Evolutionary conservation across 2,329 filamentous ascomycete genomes (phyloP).

Genomic region (Coniella lustricola): DNA sequence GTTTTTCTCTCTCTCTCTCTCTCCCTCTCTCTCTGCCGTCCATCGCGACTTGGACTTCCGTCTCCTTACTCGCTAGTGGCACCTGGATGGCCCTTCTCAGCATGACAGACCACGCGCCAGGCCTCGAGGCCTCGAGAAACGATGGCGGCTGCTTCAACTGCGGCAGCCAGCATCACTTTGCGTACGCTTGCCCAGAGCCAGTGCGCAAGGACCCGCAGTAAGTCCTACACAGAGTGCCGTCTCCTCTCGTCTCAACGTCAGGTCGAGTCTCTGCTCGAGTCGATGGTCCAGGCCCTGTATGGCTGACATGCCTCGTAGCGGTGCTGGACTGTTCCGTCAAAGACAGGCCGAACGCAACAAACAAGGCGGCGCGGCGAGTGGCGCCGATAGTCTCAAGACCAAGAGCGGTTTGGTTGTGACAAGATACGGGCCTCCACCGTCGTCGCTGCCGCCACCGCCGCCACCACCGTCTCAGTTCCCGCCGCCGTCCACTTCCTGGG

Average conservation of each 20-base stretch:
- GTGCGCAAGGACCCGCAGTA: slow-evolving; percentile 43
- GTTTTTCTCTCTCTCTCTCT: too few species aligned
- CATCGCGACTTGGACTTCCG: too few species aligned
- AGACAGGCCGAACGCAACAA: slow-evolving; percentile 17
- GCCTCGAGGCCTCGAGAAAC: slow-evolving; percentile 21
- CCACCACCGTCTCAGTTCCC: slow-evolving; percentile 11
- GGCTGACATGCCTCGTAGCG: slow-evolving; percentile 17
- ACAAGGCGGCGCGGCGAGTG: slow-evolving; percentile 3
- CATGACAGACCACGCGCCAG: slow-evolving; percentile 23
- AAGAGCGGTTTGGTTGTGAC: slow-evolving; percentile 30
- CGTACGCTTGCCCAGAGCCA: slow-evolving; percentile 45
- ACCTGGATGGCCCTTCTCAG: slow-evolving; percentile 15
- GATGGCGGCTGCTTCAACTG: slow-evolving; percentile 47
- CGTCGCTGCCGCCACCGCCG: slow-evolving; percentile 15
- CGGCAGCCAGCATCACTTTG: slow-evolving; percentile 43
- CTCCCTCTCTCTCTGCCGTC: too few species aligned
- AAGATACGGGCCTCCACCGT: slow-evolving; percentile 27
- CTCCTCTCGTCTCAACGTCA: too few species aligned
- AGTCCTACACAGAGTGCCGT: slow-evolving; percentile 30
- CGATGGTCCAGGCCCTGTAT: too few species aligned
- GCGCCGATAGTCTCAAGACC: slow-evolving; percentile 31
- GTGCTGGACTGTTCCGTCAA: slow-evolving; percentile 20
- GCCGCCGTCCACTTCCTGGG: slow-evolving; percentile 18
- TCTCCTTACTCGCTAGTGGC: too few species aligned
- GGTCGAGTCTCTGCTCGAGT: too few species aligned